Evolutionary conservation across 2,329 filamentous ascomycete species (phyloP).

Genomic region (Aspergillus chevalieri): DNA sequence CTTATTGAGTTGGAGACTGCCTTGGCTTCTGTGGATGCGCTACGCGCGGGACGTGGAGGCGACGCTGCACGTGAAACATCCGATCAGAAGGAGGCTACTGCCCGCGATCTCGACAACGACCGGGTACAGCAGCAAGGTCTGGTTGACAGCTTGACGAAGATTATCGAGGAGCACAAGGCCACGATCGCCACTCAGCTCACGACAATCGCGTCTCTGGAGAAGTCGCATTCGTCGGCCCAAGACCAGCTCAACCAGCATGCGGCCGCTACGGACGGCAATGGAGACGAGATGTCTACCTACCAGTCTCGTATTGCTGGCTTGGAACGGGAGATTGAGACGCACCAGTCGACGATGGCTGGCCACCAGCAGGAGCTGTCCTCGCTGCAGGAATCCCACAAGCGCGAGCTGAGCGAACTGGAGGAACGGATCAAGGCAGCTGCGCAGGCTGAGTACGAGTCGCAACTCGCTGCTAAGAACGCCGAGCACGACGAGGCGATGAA

Average conservation of each 20-base stretch:
- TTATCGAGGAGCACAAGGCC: conserved; percentile 75
- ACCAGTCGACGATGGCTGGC: conserved; percentile 50
- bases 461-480: conserved; percentile 47
- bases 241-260: conserved; percentile 62
- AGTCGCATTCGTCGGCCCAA: conserved; percentile 61
- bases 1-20: conserved; percentile 68
- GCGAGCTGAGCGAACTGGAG: conserved; percentile 36
- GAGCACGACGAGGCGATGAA: conserved; percentile 56
- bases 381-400: conserved; percentile 49
- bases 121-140: conserved; percentile 55
- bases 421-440: conserved; percentile 29
- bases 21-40: conserved; percentile 48
- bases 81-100: conserved; percentile 32
- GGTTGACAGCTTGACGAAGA: conserved; percentile 58
- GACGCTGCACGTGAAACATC: conserved; percentile 20
- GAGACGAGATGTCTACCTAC: conserved; percentile 43
- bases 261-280: conserved; percentile 52
- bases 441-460: conserved; percentile 32
- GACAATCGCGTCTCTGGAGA: conserved; percentile 68
- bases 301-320: conserved; percentile 47
- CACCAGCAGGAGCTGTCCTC: conserved; percentile 50
- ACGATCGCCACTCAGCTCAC: conserved; percentile 63
- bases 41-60: conserved; percentile 37
- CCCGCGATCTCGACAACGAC: conserved; percentile 46
- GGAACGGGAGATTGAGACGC: conserved; percentile 51